A percentile compares a stretch with the other conserved stretches of the same genome.
Conservation (phyloP, 805 yeast species). For the Barnettozyma vustinii region DNA sequence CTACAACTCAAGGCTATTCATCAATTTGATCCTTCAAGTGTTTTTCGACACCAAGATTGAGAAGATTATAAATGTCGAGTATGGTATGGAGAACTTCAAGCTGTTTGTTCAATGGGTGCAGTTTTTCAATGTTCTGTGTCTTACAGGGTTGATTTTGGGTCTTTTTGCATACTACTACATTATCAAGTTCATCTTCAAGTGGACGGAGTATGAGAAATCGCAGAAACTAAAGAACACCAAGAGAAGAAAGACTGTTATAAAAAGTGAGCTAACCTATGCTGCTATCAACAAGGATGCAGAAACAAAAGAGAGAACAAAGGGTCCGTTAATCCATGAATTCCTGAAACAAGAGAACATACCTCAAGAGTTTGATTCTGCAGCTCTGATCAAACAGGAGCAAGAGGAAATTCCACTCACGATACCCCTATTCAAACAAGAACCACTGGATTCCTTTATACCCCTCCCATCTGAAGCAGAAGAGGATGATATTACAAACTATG, state of each 20-base stretch:
- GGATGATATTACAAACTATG: slow-evolving; percentile 17
- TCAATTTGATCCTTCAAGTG: slow-evolving; percentile 15
- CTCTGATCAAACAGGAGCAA: slow-evolving; percentile 2
- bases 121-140: slow-evolving; percentile 19
- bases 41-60: slow-evolving; percentile 17
- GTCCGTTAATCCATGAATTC: slow-evolving; percentile 4
- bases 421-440: not conserved
- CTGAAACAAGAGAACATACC: slow-evolving; percentile 5
- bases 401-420: not conserved
- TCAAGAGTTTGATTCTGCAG: not conserved
- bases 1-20: slow-evolving; percentile 16
- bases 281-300: not conserved
- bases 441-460: not conserved
- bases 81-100: slow-evolving; percentile 15
- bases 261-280: slow-evolving; percentile 1
- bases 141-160: slow-evolving; percentile 19
- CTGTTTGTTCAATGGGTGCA: slow-evolving; percentile 20
- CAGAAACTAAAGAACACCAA: slow-evolving; percentile 1
- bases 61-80: slow-evolving; percentile 11
- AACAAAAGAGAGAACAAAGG: not conserved
- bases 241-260: slow-evolving; percentile 4
- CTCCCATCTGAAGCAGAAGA: slow-evolving; percentile 16
- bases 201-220: slow-evolving; percentile 17
- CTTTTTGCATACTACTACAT: slow-evolving; percentile 18
- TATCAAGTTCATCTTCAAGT: slow-evolving; percentile 19